Evolutionary conservation across 805 yeast species (phyloP).

Genomic region (Brettanomyces custersianus): DNA sequence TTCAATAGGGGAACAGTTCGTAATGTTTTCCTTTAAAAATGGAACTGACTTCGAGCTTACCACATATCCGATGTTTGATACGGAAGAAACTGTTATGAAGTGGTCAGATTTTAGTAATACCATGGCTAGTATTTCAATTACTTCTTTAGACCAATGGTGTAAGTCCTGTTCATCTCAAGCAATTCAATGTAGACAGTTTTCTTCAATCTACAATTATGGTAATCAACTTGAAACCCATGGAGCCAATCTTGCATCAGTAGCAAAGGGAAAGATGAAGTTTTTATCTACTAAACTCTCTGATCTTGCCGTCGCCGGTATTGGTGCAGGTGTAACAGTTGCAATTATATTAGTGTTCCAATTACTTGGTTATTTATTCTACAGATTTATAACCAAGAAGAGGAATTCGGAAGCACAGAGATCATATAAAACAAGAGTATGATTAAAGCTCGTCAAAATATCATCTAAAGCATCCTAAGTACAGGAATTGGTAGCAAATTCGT

Average conservation of each 20-base stretch:
- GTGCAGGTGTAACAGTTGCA: constrained; percentile 44
- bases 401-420: no score
- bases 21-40: constrained; percentile 37
- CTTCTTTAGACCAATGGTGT: constrained; percentile 30
- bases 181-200: constrained; percentile 26
- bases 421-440: no score
- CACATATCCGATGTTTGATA: constrained; percentile 31
- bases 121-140: constrained; percentile 21
- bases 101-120: constrained; percentile 28
- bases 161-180: constrained; percentile 25
- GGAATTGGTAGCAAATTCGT: no score
- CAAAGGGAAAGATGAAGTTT: constrained; percentile 15
- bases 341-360: constrained; percentile 29
- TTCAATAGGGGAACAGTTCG: constrained; percentile 22
- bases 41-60: constrained; percentile 31
- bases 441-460: no score
- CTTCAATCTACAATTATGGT: constrained; percentile 25
- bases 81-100: constrained; percentile 21
- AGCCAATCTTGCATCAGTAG: constrained; percentile 20
- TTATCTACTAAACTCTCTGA: constrained; percentile 19
- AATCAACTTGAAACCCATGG: constrained; percentile 21
- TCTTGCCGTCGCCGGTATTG: constrained; percentile 43
- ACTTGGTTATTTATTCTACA: constrained; percentile 18
- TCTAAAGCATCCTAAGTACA: no score
- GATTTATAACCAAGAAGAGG: no score